These are phyloP conservation scores for Cytospora schulzeri DNA, from an alignment of 2,329 filamentous ascomycete genomes.

Conservation along the genomic window DNA sequence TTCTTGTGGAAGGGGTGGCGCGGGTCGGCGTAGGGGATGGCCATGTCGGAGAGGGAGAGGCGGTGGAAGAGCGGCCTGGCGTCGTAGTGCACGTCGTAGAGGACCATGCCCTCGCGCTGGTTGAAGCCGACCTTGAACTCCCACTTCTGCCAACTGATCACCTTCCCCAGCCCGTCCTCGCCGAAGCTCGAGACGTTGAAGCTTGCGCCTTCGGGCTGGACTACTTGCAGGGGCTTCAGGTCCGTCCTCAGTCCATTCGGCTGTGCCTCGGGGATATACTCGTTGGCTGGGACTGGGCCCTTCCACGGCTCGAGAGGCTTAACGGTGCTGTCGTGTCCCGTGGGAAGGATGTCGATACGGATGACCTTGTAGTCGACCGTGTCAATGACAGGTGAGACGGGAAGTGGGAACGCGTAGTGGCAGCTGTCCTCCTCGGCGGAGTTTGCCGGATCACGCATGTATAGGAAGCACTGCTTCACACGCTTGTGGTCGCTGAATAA, in stretches of 20 bases:
- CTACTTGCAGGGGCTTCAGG: slow-evolving; percentile 63
- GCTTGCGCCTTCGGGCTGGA: slow-evolving; percentile 65
- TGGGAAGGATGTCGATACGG: slow-evolving; percentile 70
- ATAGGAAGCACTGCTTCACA: slow-evolving; percentile 67
- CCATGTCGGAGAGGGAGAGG: slow-evolving; percentile 62
- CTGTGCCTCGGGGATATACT: slow-evolving; percentile 69
- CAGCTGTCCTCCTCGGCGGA: slow-evolving; percentile 63
- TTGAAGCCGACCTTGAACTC: slow-evolving; percentile 68
- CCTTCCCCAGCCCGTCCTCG: slow-evolving; percentile 32
- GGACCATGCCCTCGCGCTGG: slow-evolving; percentile 61
- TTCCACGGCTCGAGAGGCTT: slow-evolving; percentile 59
- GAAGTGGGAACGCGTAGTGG: slow-evolving; percentile 68
- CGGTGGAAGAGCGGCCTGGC: slow-evolving; percentile 62
- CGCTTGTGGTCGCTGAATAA: slow-evolving; percentile 47
- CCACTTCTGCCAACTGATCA: slow-evolving; percentile 47
- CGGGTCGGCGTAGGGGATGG: slow-evolving; percentile 65
- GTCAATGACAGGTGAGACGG: slow-evolving; percentile 69
- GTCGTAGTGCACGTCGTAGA: slow-evolving; percentile 65
- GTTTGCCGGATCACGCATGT: slow-evolving; percentile 65
- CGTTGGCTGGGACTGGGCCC: slow-evolving; percentile 53
- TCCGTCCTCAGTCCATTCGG: slow-evolving; percentile 53
- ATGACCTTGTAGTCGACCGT: slow-evolving; percentile 64
- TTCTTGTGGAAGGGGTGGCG: slow-evolving; percentile 65
- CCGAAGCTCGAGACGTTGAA: slow-evolving; percentile 44
- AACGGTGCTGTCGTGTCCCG: slow-evolving; percentile 62